Evolutionary conservation across 148 eudicot species (phyloP), one percentile per base, ranked within the genome.

Genomic region (Amaranthus palmeri): DNA sequence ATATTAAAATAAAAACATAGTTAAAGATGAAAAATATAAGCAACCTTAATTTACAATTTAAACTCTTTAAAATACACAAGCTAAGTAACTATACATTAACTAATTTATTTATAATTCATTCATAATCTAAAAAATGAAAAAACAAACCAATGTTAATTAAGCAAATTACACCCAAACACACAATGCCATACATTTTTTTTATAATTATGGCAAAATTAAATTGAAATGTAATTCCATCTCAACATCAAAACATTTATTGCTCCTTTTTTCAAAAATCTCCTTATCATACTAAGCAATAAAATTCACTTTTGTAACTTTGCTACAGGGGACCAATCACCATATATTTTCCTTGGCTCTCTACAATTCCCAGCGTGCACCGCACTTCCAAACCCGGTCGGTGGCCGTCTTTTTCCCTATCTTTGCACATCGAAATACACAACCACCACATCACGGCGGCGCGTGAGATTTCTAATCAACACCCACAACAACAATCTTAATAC

Each of bases 301-400:
- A 49, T 7, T 2, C 25, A 60, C 53, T 47, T 48, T 60, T 49
- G 17, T 50, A 47, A 40, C 17, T 7, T 50, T 71, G 54, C 49
- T 40, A 48, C 17, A 14, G 65, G 71, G 66, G 58, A 55, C 72
- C 77, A 40, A 10, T 42, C 0, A 42, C 79, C 66, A 63, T 62
- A 42, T 8, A 17, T 1, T 72, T 55, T 48, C 69, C 14, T 42
- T 70, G 72, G 78, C 52, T 59, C 17, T 75, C 52, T 18, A 50
- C 7, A 54, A 42, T 47, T 15, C 74, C 74, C 74, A 68, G 71
- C 70, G 71, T 71, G 50, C 71, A 8, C 6, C 18, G 8, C 70
- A 45, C 54, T 10, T 48, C n/a, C 65, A 25, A 17, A 18, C 3
- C 5, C n/a, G 58, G 70, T 52, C 54, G 69, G 25, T 55, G 45